A percentile compares a stretch with the other conserved stretches of the same genome.
Evolutionary conservation across 352 stramenopile species (phyloP).

Genomic region (Globisporangium yorkense): DNA sequence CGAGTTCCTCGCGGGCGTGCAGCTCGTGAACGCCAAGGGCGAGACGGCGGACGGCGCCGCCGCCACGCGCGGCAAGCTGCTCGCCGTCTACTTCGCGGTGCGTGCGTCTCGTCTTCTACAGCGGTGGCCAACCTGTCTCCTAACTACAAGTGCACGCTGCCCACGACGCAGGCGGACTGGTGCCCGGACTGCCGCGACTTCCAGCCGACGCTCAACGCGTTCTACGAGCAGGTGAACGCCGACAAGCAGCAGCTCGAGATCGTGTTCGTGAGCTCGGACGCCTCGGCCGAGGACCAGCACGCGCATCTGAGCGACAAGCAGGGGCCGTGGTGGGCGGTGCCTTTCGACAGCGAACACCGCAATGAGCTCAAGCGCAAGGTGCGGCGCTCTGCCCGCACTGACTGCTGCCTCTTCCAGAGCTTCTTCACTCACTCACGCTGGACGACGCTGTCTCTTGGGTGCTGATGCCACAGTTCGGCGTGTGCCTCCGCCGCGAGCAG

Average conservation of each 20-base stretch:
- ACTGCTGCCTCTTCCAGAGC: too few relatives aligned
- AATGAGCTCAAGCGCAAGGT: conserved; percentile 77
- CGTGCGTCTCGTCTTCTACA: neutral
- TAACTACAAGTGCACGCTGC: too few relatives aligned
- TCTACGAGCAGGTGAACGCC: conserved; percentile 51
- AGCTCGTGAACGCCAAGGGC: conserved; percentile 51
- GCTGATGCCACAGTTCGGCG: conserved; percentile 33
- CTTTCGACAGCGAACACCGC: conserved; percentile 55
- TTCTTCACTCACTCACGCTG: too few relatives aligned
- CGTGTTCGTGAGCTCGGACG: conserved; percentile 77
- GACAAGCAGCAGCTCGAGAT: conserved; percentile 47
- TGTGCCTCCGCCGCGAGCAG: conserved; percentile 68
- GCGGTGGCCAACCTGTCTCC: too few relatives aligned
- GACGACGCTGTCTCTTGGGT: neutral
- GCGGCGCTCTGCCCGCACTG: conserved; percentile 5
- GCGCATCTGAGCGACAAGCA: conserved; percentile 71
- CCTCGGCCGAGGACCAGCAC: conserved; percentile 43
- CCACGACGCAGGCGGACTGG: conserved; percentile 53
- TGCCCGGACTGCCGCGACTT: conserved; percentile 79
- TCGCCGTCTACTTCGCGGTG: conserved; percentile 79
- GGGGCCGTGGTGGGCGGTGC: conserved; percentile 68
- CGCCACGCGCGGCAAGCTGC: conserved; percentile 37
- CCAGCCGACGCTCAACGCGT: conserved; percentile 67
- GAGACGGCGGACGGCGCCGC: conserved; percentile 42
- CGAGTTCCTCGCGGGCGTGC: conserved; percentile 43